Percentiles rank a stretch among this genome's conserved stretches.
phyloP scores from a whole-genome alignment of 2,329 filamentous ascomycete species.

The Ilyonectria robusta region DNA sequence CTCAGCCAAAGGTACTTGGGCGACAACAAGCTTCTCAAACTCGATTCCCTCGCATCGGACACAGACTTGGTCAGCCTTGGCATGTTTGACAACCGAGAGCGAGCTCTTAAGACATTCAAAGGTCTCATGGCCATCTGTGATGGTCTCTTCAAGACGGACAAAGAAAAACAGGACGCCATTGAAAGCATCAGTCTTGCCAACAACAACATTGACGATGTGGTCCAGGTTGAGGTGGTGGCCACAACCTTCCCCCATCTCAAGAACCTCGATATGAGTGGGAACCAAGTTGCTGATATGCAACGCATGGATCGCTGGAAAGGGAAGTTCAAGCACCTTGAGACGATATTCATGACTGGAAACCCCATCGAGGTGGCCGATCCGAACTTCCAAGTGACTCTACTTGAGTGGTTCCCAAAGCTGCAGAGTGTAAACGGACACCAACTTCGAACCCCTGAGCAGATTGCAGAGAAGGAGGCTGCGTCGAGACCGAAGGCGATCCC shows the following conservation, averaged over 20 bases:
- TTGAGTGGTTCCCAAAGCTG: conserved; percentile 87
- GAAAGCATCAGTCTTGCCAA: conserved; percentile 85
- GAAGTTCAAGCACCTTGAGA: conserved; percentile 84
- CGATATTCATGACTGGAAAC: conserved; percentile 84
- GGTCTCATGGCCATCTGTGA: conserved; percentile 92
- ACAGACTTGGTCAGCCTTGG: conserved; percentile 79
- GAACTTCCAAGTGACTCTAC: conserved; percentile 76
- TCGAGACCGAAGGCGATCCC: conserved; percentile 71
- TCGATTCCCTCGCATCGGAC: conserved; percentile 84
- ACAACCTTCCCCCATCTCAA: conserved; percentile 87
- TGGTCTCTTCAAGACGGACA: conserved; percentile 77
- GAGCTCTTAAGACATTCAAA: conserved; percentile 89
- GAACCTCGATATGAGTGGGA: conserved; percentile 90
- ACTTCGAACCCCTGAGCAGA: conserved; percentile 80
- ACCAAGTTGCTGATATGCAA: conserved; percentile 79
- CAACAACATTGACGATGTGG: conserved; percentile 83
- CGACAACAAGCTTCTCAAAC: conserved; percentile 81
- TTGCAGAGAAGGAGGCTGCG: conserved; percentile 68
- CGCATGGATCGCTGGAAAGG: conserved; percentile 82
- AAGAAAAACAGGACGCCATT: conserved; percentile 83
- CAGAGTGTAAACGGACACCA: conserved; percentile 81
- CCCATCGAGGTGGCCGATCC: conserved; percentile 75
- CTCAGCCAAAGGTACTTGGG: conserved; percentile 82
- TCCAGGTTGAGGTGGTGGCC: conserved; percentile 80
- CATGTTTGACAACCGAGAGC: conserved; percentile 79